Percentiles rank a stretch among this genome's conserved stretches.
phyloP scores from a whole-genome alignment of 1,284 basidiomycete genomes.

The Psilocybe mexicana region DNA sequence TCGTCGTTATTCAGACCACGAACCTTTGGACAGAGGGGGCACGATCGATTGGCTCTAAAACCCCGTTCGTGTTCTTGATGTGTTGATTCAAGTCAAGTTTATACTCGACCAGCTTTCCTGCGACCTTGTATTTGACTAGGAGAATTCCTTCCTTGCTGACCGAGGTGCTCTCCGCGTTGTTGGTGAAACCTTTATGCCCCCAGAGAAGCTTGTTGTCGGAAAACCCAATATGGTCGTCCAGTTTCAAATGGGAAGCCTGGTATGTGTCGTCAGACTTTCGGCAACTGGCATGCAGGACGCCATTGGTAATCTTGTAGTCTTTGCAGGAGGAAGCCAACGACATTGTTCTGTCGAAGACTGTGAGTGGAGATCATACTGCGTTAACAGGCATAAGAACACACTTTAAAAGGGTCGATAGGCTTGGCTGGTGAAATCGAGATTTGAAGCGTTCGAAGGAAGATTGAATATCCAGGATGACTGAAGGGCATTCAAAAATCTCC shows the following conservation, averaged over 20 bases:
- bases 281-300: conserved; percentile 6
- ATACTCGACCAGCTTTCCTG: conserved; percentile 8
- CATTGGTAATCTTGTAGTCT: neutral
- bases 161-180: conserved; percentile 4
- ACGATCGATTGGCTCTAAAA: conserved; percentile 5
- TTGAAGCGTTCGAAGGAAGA: conserved; percentile 10
- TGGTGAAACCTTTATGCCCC: conserved; percentile 11
- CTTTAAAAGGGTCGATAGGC: neutral
- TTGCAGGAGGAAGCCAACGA: conserved; percentile 7
- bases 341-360: conserved; percentile 31
- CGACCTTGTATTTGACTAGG: conserved; percentile 5
- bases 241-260: conserved; percentile 5
- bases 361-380: conserved; percentile 28
- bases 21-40: conserved; percentile 7
- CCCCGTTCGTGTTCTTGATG: conserved; percentile 13
- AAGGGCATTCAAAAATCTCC: neutral
- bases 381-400: neutral
- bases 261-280: conserved; percentile 4
- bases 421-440: conserved; percentile 7
- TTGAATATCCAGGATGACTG: conserved; percentile 4
- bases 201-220: conserved; percentile 12
- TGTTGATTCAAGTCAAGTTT: conserved; percentile 8
- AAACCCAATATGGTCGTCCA: conserved; percentile 12
- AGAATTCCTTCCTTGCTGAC: conserved; percentile 4
- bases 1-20: neutral